Evolutionary conservation across 495 filamentous ascomycete species (phyloP).

Genomic region (Oidiodendron maius): DNA sequence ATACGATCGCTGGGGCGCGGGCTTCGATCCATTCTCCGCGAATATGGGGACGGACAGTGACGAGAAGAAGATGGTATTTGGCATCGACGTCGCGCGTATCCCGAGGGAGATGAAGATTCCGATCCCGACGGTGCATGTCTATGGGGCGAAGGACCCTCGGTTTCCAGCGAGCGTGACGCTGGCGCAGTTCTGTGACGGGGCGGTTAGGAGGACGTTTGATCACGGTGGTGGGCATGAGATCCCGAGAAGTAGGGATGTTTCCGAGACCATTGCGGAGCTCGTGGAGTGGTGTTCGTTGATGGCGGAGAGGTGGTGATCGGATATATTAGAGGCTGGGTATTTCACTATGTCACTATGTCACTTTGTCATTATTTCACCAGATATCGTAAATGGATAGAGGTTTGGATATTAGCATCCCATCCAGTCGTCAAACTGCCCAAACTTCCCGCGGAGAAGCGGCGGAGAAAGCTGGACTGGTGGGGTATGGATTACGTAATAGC

Average conservation of each 20-base stretch:
- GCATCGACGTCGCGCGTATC: constrained; percentile 42
- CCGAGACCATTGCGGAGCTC: constrained; percentile 27
- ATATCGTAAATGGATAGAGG: too few species aligned
- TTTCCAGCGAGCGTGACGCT: constrained; percentile 50
- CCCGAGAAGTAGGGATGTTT: constrained; percentile 32
- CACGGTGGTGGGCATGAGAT: constrained; percentile 54
- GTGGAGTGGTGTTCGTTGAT: constrained; percentile 1
- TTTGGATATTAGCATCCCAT: too few species aligned
- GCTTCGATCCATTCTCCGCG: constrained; percentile 18
- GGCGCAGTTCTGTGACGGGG: constrained; percentile 43
- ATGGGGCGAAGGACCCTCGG: constrained; percentile 51
- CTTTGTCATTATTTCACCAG: too few species aligned
- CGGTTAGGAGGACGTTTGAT: constrained; percentile 34
- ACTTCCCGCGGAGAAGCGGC: too few species aligned
- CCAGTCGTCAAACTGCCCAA: too few species aligned
- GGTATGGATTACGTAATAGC: too few species aligned
- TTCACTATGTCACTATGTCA: too few species aligned
- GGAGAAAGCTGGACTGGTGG: too few species aligned
- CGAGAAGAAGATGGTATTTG: constrained; percentile 33
- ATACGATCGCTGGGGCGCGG: constrained; percentile 27
- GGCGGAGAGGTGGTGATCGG: neutral
- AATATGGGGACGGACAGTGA: neutral
- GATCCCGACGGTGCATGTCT: constrained; percentile 59
- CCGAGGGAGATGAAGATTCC: constrained; percentile 35
- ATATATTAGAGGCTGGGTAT: too few species aligned